Conservation (phyloP, 306 rosid genomes). For the Vachellia pachyceras region DNA sequence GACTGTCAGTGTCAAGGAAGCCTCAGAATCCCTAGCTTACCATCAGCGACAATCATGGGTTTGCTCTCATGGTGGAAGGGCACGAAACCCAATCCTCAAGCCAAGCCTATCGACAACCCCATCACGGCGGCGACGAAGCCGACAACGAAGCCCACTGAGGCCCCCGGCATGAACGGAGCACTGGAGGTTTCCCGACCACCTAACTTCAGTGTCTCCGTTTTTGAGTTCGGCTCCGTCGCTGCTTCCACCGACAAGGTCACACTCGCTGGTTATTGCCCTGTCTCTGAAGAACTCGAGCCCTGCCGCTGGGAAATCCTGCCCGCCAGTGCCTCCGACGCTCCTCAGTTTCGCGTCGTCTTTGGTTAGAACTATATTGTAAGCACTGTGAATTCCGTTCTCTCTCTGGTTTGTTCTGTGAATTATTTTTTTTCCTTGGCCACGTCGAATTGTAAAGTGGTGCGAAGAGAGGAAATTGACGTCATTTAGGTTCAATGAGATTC, state of each 20-base stretch:
- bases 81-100: slow-evolving; percentile 39
- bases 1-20: not conserved
- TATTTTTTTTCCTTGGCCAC: not conserved
- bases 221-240: slow-evolving; percentile 87
- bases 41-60: slow-evolving; percentile 58
- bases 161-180: slow-evolving; percentile 86
- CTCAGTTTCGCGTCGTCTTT: slow-evolving; percentile 76
- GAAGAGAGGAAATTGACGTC: not conserved
- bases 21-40: slow-evolving; percentile 1
- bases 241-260: slow-evolving; percentile 80
- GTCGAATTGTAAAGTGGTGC: not conserved
- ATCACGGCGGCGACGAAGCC: slow-evolving; percentile 25
- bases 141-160: slow-evolving; percentile 38
- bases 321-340: slow-evolving; percentile 75
- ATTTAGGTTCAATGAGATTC: not conserved
- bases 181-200: slow-evolving; percentile 73
- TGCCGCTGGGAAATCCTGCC: slow-evolving; percentile 98
- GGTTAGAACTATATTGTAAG: slow-evolving; percentile 14
- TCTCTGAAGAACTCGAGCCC: slow-evolving; percentile 95
- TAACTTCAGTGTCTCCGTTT: slow-evolving; percentile 57
- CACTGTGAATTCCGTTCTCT: not conserved
- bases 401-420: not conserved
- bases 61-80: slow-evolving; percentile 82
- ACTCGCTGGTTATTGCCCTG: slow-evolving; percentile 89
- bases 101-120: slow-evolving; percentile 32